Conservation (phyloP, 805 yeast genomes). For the Metschnikowia bowlesiae region DNA sequence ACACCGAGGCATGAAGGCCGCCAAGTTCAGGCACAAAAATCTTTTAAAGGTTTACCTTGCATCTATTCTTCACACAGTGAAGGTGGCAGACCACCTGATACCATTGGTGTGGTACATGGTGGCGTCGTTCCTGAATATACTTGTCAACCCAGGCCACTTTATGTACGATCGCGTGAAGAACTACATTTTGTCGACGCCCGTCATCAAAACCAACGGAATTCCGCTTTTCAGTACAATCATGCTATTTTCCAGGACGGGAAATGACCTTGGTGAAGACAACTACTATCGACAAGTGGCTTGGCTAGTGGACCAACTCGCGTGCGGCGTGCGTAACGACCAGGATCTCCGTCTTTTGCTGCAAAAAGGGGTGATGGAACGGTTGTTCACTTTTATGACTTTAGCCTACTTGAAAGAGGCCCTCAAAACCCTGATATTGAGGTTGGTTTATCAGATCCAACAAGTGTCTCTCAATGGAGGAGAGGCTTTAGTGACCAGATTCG, state of each 20-base stretch:
- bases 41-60: slow-evolving; percentile 52
- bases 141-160: slow-evolving; percentile 67
- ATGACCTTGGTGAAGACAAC: slow-evolving; percentile 37
- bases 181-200: slow-evolving; percentile 59
- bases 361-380: slow-evolving; percentile 64
- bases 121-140: slow-evolving; percentile 52
- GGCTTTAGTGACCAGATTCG: slow-evolving; percentile 55
- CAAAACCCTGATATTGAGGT: slow-evolving; percentile 36
- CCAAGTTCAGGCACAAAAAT: slow-evolving; percentile 50
- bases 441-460: slow-evolving; percentile 46
- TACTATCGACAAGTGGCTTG: slow-evolving; percentile 61
- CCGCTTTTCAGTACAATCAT: slow-evolving; percentile 44
- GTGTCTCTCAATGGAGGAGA: slow-evolving; percentile 53
- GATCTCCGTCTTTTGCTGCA: slow-evolving; percentile 54
- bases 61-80: slow-evolving; percentile 38
- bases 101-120: slow-evolving; percentile 45
- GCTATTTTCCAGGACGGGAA: slow-evolving; percentile 19
- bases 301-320: slow-evolving; percentile 50
- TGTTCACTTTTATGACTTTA: slow-evolving; percentile 49
- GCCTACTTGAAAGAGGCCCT: neutral
- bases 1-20: slow-evolving; percentile 30
- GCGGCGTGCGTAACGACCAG: slow-evolving; percentile 40
- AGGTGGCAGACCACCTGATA: slow-evolving; percentile 13
- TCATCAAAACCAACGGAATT: slow-evolving; percentile 35
- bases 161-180: slow-evolving; percentile 68